These are phyloP conservation scores for Cladobotryum protrusum DNA, from an alignment of 2,329 filamentous ascomycete species.

Conservation along the genomic window DNA sequence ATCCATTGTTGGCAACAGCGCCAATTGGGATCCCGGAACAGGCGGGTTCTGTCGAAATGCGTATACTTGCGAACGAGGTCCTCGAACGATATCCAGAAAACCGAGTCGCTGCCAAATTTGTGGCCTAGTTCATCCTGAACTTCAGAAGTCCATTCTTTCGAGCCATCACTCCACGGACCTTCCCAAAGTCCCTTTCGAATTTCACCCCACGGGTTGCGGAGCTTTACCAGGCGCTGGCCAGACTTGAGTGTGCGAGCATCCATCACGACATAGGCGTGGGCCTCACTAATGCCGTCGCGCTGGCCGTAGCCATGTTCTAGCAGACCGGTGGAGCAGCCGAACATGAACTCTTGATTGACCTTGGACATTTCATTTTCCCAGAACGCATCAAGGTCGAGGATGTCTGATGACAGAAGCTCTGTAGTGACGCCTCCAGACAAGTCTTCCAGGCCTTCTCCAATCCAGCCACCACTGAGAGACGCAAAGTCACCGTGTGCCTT, in stretches of 20 bases:
- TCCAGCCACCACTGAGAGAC: conserved; percentile 64
- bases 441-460: conserved; percentile 55
- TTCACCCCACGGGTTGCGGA: conserved; percentile 57
- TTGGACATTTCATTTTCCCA: conserved; percentile 76
- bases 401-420: conserved; percentile 61
- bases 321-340: conserved; percentile 62
- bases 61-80: conserved; percentile 58
- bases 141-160: conserved; percentile 55
- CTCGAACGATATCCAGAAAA: conserved; percentile 59
- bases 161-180: conserved; percentile 54
- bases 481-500: conserved; percentile 77
- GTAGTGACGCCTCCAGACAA: conserved; percentile 64
- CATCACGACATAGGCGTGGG: conserved; percentile 56
- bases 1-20: conserved; percentile 54
- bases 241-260: conserved; percentile 47
- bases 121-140: conserved; percentile 52
- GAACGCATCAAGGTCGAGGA: conserved; percentile 72
- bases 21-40: conserved; percentile 55
- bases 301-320: conserved; percentile 57
- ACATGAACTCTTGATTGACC: conserved; percentile 74
- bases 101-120: conserved; percentile 55
- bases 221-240: conserved; percentile 50
- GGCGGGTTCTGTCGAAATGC: conserved; percentile 54
- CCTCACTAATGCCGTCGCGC: conserved; percentile 52
- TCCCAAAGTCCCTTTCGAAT: conserved; percentile 53